Percentiles rank a stretch among this genome's conserved stretches.
phyloP scores from a whole-genome alignment of 768 basidiomycete species.

The Tylopilus balloui region DNA sequence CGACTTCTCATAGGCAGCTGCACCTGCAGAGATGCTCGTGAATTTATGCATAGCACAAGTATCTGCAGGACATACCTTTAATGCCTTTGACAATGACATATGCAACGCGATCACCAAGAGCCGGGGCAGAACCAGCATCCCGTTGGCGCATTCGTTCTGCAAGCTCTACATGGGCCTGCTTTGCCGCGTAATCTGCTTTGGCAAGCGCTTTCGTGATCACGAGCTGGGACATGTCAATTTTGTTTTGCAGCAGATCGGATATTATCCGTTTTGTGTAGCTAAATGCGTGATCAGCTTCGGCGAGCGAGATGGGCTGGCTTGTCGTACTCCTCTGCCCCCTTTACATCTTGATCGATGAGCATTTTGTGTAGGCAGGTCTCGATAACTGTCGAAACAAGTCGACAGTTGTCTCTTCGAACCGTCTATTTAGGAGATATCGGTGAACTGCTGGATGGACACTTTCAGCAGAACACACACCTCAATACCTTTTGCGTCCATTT shows the following conservation, averaged over 20 bases:
- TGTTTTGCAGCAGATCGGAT: constrained; percentile 91
- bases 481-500: constrained; percentile 99
- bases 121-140: constrained; percentile 95
- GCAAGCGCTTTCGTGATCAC: constrained; percentile 97
- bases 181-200: constrained; percentile 89
- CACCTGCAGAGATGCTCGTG: constrained; percentile 46
- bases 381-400: constrained; percentile 96
- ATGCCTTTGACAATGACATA: constrained; percentile 98
- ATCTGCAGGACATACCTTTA: constrained; percentile 56
- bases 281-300: constrained; percentile 15
- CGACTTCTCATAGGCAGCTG: constrained; percentile 97
- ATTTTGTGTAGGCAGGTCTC: constrained; percentile 98
- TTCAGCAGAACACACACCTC: constrained; percentile 54
- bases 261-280: constrained; percentile 94
- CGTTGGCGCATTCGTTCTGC: constrained; percentile 95
- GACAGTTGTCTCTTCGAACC: constrained; percentile 96
- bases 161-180: constrained; percentile 95
- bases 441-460: neutral
- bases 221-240: constrained; percentile 96
- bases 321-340: constrained; percentile 84
- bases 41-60: neutral
- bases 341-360: constrained; percentile 92
- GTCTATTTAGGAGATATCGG: constrained; percentile 50
- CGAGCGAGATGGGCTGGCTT: constrained; percentile 3
- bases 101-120: constrained; percentile 97